Conservation (phyloP, 1,284 basidiomycete species). For the Sphagnurus paluster region DNA sequence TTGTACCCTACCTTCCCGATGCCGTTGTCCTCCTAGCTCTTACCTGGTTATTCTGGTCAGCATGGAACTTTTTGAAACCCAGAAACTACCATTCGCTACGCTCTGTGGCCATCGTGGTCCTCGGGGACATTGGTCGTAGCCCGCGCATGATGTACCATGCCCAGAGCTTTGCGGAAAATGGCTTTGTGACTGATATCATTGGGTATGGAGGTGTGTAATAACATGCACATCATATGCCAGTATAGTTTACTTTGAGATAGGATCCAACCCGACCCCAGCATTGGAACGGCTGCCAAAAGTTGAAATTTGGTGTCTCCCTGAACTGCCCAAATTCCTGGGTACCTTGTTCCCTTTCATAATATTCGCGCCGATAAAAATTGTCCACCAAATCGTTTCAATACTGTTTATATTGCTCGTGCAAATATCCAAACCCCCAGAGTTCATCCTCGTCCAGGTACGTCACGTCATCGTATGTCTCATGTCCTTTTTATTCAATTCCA, state of each 20-base stretch:
- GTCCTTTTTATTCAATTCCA: background rate
- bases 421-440: slow-evolving; percentile 74
- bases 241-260: slow-evolving; percentile 36
- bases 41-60: slow-evolving; percentile 30
- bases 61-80: slow-evolving; percentile 33
- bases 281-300: slow-evolving; percentile 66
- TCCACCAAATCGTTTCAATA: slow-evolving; percentile 67
- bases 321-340: slow-evolving; percentile 59
- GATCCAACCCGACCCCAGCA: slow-evolving; percentile 71
- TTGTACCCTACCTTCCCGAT: slow-evolving; percentile 16
- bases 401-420: slow-evolving; percentile 61
- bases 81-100: slow-evolving; percentile 48
- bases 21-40: slow-evolving; percentile 18
- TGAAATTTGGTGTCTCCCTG: slow-evolving; percentile 64
- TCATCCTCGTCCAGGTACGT: slow-evolving; percentile 87
- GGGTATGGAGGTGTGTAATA: slow-evolving; percentile 76
- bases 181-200: slow-evolving; percentile 81
- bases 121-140: slow-evolving; percentile 94
- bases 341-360: slow-evolving; percentile 69
- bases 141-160: slow-evolving; percentile 99
- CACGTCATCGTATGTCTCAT: slow-evolving; percentile 8
- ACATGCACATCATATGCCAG: background rate
- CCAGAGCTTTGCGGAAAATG: slow-evolving; percentile 82
- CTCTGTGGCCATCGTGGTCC: slow-evolving; percentile 85
- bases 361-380: slow-evolving; percentile 80